These are phyloP conservation scores for Mycena galericulata DNA, from an alignment of 768 basidiomycete genomes.

Conservation along the genomic window DNA sequence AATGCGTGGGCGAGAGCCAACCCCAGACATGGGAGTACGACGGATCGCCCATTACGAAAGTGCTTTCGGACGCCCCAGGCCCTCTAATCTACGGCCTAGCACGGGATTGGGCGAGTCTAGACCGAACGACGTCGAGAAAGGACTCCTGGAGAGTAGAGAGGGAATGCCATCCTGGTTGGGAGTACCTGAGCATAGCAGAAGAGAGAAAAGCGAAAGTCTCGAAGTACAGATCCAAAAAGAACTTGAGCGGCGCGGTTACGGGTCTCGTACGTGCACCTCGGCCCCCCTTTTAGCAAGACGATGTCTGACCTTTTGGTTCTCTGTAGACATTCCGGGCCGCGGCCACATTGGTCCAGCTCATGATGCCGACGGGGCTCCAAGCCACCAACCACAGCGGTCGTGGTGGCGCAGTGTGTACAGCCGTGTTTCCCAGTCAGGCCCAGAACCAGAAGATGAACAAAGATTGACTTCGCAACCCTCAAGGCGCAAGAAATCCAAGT, in stretches of 20 bases:
- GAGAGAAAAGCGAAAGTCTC: slow-evolving; percentile 66
- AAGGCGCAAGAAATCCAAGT: slow-evolving; percentile 32
- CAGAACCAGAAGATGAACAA: slow-evolving; percentile 43
- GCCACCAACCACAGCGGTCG: slow-evolving; percentile 51
- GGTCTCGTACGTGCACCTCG: slow-evolving; percentile 45
- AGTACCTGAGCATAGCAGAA: slow-evolving; percentile 48
- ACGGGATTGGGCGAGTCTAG: slow-evolving; percentile 5
- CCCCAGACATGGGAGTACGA: slow-evolving; percentile 56
- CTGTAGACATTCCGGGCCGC: slow-evolving; percentile 38
- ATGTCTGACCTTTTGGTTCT: background rate
- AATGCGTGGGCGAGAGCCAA: slow-evolving; percentile 67
- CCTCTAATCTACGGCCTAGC: slow-evolving; percentile 27
- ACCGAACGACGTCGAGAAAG: slow-evolving; percentile 29
- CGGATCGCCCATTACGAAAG: slow-evolving; percentile 56
- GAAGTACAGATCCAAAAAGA: slow-evolving; percentile 67
- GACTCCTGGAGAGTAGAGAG: slow-evolving; percentile 14
- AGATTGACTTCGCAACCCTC: slow-evolving; percentile 26
- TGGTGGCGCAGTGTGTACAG: slow-evolving; percentile 71
- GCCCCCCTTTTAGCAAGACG: background rate
- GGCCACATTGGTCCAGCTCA: slow-evolving; percentile 34
- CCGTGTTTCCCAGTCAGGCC: slow-evolving; percentile 59
- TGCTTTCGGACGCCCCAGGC: slow-evolving; percentile 57
- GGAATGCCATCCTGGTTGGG: slow-evolving; percentile 20
- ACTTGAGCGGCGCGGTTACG: slow-evolving; percentile 61
- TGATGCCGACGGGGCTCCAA: slow-evolving; percentile 33